Conservation (phyloP, 1,139 yeast species). For the Hanseniaspora uvarum region DNA sequence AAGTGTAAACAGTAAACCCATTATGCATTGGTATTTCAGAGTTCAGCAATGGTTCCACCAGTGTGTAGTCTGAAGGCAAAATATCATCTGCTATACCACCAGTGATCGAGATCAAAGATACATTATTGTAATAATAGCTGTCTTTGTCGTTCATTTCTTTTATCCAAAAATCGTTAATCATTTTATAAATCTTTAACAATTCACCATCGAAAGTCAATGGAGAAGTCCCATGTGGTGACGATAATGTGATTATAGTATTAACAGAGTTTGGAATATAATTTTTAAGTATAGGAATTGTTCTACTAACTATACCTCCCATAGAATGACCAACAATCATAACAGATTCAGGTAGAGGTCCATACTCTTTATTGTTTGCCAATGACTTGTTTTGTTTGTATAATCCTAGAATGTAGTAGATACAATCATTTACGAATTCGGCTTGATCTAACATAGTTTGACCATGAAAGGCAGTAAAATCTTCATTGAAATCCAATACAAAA, state of each 20-base stretch:
- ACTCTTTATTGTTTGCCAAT: conserved; percentile 14
- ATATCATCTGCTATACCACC: conserved; percentile 81
- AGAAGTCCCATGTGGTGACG: conserved; percentile 88
- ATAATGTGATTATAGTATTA: conserved; percentile 73
- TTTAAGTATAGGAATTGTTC: conserved; percentile 69
- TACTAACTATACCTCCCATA: conserved; percentile 91
- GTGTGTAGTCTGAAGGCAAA: conserved; percentile 88
- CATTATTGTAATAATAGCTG: conserved; percentile 32
- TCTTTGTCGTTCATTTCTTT: conserved; percentile 38
- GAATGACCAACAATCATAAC: conserved; percentile 85
- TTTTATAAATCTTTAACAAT: conserved; percentile 59
- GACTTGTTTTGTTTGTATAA: conserved; percentile 40
- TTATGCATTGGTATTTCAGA: conserved; percentile 36
- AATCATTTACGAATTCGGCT: conserved; percentile 87
- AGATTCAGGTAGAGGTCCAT: conserved; percentile 43
- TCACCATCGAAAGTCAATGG: conserved; percentile 96
- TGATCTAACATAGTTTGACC: conserved; percentile 90
- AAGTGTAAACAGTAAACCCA: conserved; percentile 76
- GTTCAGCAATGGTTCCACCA: conserved; percentile 64
- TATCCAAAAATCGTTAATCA: conserved; percentile 74
- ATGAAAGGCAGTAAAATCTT: conserved; percentile 92
- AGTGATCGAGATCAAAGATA: conserved; percentile 64
- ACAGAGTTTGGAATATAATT: conserved; percentile 63
- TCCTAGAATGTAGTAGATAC: conserved; percentile 60
- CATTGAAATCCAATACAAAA: conserved; percentile 86